Evolutionary conservation across 2,329 filamentous ascomycete species (phyloP).

Genomic region (Graphiopsis chlorocephala): DNA sequence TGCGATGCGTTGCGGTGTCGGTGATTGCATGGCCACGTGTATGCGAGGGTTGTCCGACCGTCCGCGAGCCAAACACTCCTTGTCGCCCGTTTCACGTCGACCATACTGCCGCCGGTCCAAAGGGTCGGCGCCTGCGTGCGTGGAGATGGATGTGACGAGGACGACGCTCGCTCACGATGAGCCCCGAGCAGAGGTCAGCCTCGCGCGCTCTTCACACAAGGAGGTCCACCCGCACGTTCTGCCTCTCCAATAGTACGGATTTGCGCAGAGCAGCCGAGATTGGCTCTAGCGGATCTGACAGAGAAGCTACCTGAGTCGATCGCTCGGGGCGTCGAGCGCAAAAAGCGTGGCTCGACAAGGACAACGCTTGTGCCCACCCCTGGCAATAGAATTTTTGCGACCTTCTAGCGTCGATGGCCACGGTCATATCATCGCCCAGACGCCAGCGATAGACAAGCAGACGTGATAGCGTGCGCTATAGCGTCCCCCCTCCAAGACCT

Average conservation of each 20-base stretch:
- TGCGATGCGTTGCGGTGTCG: not conserved
- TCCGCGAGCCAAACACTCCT: not conserved
- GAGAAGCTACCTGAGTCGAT: slow-evolving; percentile 12
- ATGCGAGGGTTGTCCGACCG: not conserved
- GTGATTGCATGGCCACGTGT: slow-evolving; percentile 2
- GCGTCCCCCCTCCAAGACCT: not conserved
- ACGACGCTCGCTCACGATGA: no score
- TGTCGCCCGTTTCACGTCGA: not conserved
- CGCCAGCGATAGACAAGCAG: not conserved
- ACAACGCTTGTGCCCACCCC: not conserved
- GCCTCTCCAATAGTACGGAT: slow-evolving; percentile 1
- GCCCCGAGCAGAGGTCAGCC: not conserved
- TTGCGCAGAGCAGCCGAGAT: slow-evolving; percentile 13
- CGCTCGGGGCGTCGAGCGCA: not conserved
- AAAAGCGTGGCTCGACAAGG: not conserved
- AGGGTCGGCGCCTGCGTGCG: not conserved
- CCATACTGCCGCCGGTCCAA: not conserved
- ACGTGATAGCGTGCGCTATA: not conserved
- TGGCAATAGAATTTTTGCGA: slow-evolving; percentile 14
- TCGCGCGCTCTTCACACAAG: not conserved
- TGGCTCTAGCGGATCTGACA: slow-evolving; percentile 11
- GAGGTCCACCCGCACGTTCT: not conserved
- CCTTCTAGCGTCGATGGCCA: slow-evolving; percentile 14
- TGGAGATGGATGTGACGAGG: no score
- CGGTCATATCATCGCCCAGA: not conserved